Evolutionary conservation across 495 filamentous ascomycete species (phyloP), one percentile per base, ranked within the genome.

Genomic region (Chlorociboria aeruginascens): DNA sequence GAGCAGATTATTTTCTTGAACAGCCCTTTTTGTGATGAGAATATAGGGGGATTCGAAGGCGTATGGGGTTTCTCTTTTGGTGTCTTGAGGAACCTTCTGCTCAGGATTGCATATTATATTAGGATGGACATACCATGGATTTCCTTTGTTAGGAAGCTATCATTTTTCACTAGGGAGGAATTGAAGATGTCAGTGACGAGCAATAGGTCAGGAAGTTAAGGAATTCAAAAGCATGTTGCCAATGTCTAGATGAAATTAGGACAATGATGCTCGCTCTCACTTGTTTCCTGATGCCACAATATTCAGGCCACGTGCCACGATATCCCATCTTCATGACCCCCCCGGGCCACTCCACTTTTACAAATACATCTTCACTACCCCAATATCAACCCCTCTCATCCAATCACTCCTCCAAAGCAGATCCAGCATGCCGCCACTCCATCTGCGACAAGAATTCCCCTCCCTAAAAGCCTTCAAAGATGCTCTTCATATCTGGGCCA

Each of bases 401-500:
- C 40, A 7, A 13, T 66, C 40, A 7, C 29, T 33, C 39, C 37
- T 36, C 39, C 17, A 25, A 41, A 36, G n/a, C 48, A 14, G 8
- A 33, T 14, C 41, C 32, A 32, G 25, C 6, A 67, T 67, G 64
- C 58, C 61, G 34, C 63, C 63, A 3, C 60, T 67, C 8, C 50
- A 56, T 3, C 53, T 59, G 29, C 58, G 57, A 37, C 63, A 67
- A 45, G 60, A 61, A 32, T 67, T 67, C 45, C 53, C 63, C 2
- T 57, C 53, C 10, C 56, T 67, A 3, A 48, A 57, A 34, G 61
- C 54, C 28, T 67, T 67, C 52, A 67, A 67, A 40, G 57, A 65
- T 38, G 64, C 64, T 0, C 60, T 67, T 12, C 62, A 63, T 42
- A 52, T 58, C 10, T 67, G 64, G 64, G 64, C 64, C 38, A 66